These are phyloP conservation scores for Zangia roseola DNA, from an alignment of 768 basidiomycete species.

Conservation along the genomic window DNA sequence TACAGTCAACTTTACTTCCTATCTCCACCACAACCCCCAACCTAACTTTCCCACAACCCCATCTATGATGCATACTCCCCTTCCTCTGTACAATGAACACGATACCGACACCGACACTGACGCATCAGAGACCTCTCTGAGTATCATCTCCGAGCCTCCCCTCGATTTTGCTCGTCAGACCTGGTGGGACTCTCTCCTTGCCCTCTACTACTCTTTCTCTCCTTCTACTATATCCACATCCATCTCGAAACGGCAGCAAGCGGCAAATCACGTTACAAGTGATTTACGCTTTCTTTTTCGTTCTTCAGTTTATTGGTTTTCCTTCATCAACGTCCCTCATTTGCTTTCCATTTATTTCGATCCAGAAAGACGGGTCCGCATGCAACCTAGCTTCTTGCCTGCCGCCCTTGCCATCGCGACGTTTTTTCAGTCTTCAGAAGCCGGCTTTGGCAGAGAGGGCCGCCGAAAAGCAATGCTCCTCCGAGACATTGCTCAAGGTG, in stretches of 20 bases:
- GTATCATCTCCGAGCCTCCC: slow-evolving; percentile 56
- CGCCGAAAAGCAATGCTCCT: slow-evolving; percentile 58
- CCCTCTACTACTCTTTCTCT: slow-evolving; percentile 45
- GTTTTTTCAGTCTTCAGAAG: slow-evolving; percentile 69
- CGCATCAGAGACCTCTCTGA: slow-evolving; percentile 7
- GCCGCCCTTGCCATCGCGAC: slow-evolving; percentile 63
- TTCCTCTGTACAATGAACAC: slow-evolving; percentile 6
- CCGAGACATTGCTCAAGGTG: slow-evolving; percentile 65
- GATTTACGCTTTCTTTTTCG: slow-evolving; percentile 68
- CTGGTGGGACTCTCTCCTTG: slow-evolving; percentile 76
- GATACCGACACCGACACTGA: slow-evolving; percentile 15
- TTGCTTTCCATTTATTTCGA: slow-evolving; percentile 64
- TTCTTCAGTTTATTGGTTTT: slow-evolving; percentile 67
- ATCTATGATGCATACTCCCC: slow-evolving; percentile 6
- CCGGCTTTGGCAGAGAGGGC: slow-evolving; percentile 48
- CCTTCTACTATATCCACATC: slow-evolving; percentile 34
- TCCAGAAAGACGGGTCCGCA: slow-evolving; percentile 46
- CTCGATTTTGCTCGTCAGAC: slow-evolving; percentile 66
- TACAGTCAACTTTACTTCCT: slow-evolving; percentile 3
- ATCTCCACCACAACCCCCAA: slow-evolving; percentile 2
- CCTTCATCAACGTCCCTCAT: slow-evolving; percentile 68
- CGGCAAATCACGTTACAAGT: slow-evolving; percentile 43
- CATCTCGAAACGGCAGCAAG: slow-evolving; percentile 45
- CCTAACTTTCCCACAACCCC: not conserved
- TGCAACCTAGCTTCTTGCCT: slow-evolving; percentile 69